Conservation (phyloP, 2,329 filamentous ascomycete species). For the Monosporascus cannonballus region DNA sequence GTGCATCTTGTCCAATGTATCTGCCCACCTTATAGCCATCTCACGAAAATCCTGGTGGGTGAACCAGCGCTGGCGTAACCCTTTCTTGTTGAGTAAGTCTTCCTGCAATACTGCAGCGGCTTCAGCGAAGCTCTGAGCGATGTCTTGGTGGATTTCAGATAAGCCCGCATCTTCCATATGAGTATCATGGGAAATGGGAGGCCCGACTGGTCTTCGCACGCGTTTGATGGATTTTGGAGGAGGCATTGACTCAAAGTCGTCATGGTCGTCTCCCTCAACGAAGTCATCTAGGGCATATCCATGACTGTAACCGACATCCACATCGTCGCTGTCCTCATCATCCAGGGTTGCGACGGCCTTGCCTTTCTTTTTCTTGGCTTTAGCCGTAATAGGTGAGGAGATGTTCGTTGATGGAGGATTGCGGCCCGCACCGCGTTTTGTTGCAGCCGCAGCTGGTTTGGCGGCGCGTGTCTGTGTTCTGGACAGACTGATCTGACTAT, state of each 20-base stretch:
- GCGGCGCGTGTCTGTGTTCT: constrained; percentile 30
- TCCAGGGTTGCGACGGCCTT: constrained; percentile 28
- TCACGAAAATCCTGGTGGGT: constrained; percentile 62
- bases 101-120: constrained; percentile 57
- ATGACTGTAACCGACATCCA: constrained; percentile 28
- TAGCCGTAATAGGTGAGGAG: constrained; percentile 44
- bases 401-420: constrained; percentile 40
- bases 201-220: constrained; percentile 38
- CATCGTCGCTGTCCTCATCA: constrained; percentile 32
- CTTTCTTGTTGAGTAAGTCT: constrained; percentile 52
- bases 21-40: constrained; percentile 68
- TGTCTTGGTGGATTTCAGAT: constrained; percentile 52
- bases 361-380: constrained; percentile 27
- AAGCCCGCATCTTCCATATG: constrained; percentile 44
- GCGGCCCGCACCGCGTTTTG: constrained; percentile 10
- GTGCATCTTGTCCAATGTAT: constrained; percentile 54
- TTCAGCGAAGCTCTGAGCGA: constrained; percentile 60
- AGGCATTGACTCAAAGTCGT: constrained; percentile 40
- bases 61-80: constrained; percentile 56
- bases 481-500: constrained; percentile 24
- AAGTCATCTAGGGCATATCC: constrained; percentile 40
- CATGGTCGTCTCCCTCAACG: constrained; percentile 33
- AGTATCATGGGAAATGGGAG: constrained; percentile 53
- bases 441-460: constrained; percentile 29
- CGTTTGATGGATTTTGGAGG: constrained; percentile 28